phyloP scores from a whole-genome alignment of 2,329 filamentous ascomycete species.

The Arthroderma uncinatum region DNA sequence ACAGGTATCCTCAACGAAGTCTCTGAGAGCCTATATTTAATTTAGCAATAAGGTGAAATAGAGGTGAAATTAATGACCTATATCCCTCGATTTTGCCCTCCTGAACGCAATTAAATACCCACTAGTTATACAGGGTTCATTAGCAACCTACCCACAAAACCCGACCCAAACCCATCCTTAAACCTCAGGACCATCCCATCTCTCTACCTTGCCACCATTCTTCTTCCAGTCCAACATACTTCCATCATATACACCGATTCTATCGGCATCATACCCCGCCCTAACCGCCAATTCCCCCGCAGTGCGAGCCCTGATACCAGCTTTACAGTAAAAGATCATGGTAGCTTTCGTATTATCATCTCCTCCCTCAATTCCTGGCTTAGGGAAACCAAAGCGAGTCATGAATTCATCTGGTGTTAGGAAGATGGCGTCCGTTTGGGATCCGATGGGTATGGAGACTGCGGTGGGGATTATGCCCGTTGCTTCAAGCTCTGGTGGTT shows the following conservation, averaged over 20 bases:
- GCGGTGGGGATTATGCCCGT: slow-evolving; percentile 60
- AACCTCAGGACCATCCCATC: slow-evolving; percentile 26
- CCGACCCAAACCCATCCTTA: background rate
- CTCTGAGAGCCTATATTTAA: too few relatives aligned
- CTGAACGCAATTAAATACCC: too few relatives aligned
- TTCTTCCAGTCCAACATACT: slow-evolving; percentile 64
- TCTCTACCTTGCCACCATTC: slow-evolving; percentile 54
- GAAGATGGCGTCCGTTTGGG: slow-evolving; percentile 67
- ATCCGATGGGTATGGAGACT: slow-evolving; percentile 69
- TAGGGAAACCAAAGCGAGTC: slow-evolving; percentile 66
- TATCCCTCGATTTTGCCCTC: too few relatives aligned
- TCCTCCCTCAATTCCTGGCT: slow-evolving; percentile 43
- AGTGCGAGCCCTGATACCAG: slow-evolving; percentile 68
- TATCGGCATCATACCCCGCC: slow-evolving; percentile 61
- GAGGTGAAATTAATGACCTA: too few relatives aligned
- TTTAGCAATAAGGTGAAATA: too few relatives aligned
- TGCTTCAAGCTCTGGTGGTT: slow-evolving; percentile 35
- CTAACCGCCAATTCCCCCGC: slow-evolving; percentile 67
- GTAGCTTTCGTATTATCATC: slow-evolving; percentile 20
- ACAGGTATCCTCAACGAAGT: too few relatives aligned
- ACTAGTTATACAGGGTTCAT: background rate
- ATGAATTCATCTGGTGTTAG: slow-evolving; percentile 68
- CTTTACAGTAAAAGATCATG: slow-evolving; percentile 85
- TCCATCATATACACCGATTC: slow-evolving; percentile 41
- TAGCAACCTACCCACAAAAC: background rate